These are phyloP conservation scores for Vigna reflexopilosa DNA, from an alignment of 306 rosid species.

Conservation along the genomic window DNA sequence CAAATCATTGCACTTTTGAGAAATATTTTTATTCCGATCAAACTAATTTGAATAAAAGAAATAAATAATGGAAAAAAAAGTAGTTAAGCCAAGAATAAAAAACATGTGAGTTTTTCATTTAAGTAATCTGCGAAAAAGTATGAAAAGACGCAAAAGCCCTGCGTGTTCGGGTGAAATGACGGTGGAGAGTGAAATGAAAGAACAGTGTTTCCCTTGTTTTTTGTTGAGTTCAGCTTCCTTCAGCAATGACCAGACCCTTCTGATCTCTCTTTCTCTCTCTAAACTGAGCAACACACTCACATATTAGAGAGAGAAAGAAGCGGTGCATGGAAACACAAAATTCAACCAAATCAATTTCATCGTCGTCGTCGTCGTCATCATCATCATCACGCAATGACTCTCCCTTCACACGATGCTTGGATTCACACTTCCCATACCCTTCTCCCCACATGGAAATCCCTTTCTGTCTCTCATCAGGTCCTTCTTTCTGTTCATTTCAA, in stretches of 20 bases:
- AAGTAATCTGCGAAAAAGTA: not conserved
- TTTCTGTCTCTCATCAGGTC: constrained; percentile 48
- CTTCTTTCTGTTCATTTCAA: not conserved
- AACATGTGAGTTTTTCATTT: too few relatives aligned
- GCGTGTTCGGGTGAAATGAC: too few relatives aligned
- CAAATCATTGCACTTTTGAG: too few relatives aligned
- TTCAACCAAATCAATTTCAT: constrained; percentile 6
- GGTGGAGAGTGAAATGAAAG: too few relatives aligned
- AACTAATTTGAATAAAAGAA: too few relatives aligned
- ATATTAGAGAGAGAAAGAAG: not conserved
- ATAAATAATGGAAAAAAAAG: too few relatives aligned
- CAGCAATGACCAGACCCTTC: constrained; percentile 36
- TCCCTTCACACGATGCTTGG: constrained; percentile 48
- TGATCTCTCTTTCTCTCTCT: constrained; percentile 36
- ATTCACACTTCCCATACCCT: constrained; percentile 42
- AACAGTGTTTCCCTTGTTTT: too few relatives aligned
- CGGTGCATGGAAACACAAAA: constrained; percentile 44
- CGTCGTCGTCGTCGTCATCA: not conserved
- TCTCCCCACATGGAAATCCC: constrained; percentile 45
- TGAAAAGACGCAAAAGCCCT: not conserved
- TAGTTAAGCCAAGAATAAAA: too few relatives aligned
- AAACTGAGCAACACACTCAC: not conserved
- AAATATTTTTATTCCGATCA: too few relatives aligned
- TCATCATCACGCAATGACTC: not conserved
- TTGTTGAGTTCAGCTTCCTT: not conserved